Evolutionary conservation across 305 asterid genomes (phyloP).

Genomic region (Fraxinus sp.): DNA sequence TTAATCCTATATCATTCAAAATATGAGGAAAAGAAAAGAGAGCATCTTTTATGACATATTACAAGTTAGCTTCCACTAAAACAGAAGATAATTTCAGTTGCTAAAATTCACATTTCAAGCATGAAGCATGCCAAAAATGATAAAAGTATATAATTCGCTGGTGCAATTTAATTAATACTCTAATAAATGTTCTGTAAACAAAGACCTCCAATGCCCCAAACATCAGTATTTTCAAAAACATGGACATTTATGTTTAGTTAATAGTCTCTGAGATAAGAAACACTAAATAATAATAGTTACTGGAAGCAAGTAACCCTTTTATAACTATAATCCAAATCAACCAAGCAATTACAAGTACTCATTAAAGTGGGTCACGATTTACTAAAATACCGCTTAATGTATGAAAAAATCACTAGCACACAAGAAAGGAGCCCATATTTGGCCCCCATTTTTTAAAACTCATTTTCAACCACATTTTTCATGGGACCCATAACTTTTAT

Average conservation of each 20-base stretch:
- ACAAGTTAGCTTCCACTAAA: not conserved
- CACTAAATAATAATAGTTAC: not conserved
- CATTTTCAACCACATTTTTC: not conserved
- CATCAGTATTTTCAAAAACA: not conserved
- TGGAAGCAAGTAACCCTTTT: not conserved
- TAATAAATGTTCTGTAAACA: not conserved
- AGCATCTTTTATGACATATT: not conserved
- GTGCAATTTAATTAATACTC: not conserved
- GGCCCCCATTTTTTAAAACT: not conserved
- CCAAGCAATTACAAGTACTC: not conserved
- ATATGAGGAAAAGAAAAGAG: not conserved
- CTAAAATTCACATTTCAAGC: constrained; percentile 1
- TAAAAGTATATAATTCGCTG: not conserved
- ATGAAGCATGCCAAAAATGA: not conserved
- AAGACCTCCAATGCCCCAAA: not conserved
- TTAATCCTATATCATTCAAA: not conserved
- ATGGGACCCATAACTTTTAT: not conserved
- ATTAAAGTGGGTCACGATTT: not conserved
- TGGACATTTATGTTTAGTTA: not conserved
- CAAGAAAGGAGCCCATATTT: not conserved
- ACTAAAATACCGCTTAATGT: not conserved
- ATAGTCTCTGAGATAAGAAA: not conserved
- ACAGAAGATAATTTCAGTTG: not conserved
- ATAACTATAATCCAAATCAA: not conserved
- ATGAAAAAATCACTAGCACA: not conserved